phyloP scores from a whole-genome alignment of 208 protist species.

The Trypanosoma theileri region DNA sequence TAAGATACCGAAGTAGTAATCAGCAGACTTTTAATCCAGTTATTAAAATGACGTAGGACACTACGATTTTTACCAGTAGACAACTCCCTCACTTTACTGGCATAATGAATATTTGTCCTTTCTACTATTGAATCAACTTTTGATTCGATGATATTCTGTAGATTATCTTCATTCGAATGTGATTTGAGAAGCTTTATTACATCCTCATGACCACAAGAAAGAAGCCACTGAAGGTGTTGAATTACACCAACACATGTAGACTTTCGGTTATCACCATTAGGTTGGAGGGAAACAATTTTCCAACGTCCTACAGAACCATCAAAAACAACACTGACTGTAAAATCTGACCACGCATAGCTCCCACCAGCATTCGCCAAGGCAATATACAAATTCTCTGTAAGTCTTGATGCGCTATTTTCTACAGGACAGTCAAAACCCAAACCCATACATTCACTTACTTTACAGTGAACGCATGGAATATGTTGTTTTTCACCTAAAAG shows the following conservation, averaged over 20 bases:
- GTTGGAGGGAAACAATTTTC: conserved; percentile 54
- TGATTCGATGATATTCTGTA: not conserved
- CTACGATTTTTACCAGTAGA: conserved; percentile 39
- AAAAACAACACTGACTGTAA: conserved; percentile 69
- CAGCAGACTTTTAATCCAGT: conserved; percentile 59
- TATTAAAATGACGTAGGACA: conserved; percentile 66
- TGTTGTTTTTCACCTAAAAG: conserved; percentile 43
- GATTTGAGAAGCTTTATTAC: conserved; percentile 11
- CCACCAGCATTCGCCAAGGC: conserved; percentile 76
- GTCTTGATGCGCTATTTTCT: conserved; percentile 21
- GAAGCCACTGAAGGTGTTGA: conserved; percentile 54
- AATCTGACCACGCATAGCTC: conserved; percentile 82
- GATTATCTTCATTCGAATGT: not conserved
- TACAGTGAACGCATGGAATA: conserved; percentile 60
- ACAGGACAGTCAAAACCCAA: conserved; percentile 36
- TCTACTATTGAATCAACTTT: not conserved
- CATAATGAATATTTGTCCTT: conserved; percentile 68
- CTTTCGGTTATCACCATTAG: conserved; percentile 57
- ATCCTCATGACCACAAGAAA: conserved; percentile 23
- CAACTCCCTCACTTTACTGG: conserved; percentile 44
- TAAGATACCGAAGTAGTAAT: conserved; percentile 25
- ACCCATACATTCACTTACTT: conserved; percentile 62
- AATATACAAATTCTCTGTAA: conserved; percentile 66
- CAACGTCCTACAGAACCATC: conserved; percentile 53
- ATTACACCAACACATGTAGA: conserved; percentile 62